phyloP scores from a whole-genome alignment of 2,329 filamentous ascomycete species.

The Alternaria ventricosa region DNA sequence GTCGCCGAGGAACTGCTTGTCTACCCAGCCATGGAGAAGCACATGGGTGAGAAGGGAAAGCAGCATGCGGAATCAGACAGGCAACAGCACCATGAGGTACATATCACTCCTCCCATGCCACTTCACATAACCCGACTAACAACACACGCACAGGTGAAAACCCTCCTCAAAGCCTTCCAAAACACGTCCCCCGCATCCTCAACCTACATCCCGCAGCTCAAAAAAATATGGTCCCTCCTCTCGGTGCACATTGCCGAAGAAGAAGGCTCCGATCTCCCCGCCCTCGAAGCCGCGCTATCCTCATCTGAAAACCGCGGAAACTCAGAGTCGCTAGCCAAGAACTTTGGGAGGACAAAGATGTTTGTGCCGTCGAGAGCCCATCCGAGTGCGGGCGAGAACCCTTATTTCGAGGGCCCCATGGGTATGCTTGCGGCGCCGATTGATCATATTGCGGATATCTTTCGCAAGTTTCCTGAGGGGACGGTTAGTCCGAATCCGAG shows the following conservation, averaged over 20 bases:
- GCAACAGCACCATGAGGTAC: conserved; percentile 42
- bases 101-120: not conserved
- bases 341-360: conserved; percentile 40
- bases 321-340: conserved; percentile 37
- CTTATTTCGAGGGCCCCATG: conserved; percentile 63
- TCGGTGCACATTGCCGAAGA: conserved; percentile 42
- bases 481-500: conserved; percentile 32
- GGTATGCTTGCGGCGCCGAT: conserved; percentile 64
- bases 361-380: conserved; percentile 42
- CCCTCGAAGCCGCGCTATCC: conserved; percentile 32
- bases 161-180: conserved; percentile 40
- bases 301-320: conserved; percentile 18
- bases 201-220: conserved; percentile 33
- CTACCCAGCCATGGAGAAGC: conserved; percentile 48
- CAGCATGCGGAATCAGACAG: conserved; percentile 43
- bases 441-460: conserved; percentile 62
- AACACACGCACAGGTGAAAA: conserved; percentile 31
- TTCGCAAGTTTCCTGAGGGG: conserved; percentile 60
- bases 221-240: conserved; percentile 30
- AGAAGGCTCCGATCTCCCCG: conserved; percentile 38
- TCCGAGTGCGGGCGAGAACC: conserved; percentile 53
- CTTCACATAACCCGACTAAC: not conserved
- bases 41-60: conserved; percentile 40
- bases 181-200: conserved; percentile 29
- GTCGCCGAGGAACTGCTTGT: conserved; percentile 58